Percentiles rank a stretch among this genome's conserved stretches.
These are phyloP conservation scores for Cucurbita ficifolia DNA, from an alignment of 306 rosid genomes.

Conservation along the genomic window DNA sequence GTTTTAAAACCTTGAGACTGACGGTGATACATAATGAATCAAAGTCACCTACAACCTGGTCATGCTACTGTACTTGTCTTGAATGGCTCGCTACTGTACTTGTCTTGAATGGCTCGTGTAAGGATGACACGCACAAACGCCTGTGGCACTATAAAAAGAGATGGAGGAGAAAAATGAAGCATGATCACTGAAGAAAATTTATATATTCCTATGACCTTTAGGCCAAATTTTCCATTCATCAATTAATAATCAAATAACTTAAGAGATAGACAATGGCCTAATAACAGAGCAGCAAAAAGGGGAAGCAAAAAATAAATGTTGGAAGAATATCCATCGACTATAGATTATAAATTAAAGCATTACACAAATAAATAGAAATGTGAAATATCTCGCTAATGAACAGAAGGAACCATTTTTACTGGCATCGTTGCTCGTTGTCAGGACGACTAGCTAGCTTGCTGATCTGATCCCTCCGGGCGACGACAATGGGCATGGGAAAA, in stretches of 20 bases:
- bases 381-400: neutral
- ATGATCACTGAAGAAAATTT: neutral
- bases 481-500: slow-evolving; percentile 3
- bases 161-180: neutral
- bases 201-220: slow-evolving; percentile 1
- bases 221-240: neutral
- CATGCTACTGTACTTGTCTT: no score
- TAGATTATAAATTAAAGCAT: slow-evolving; percentile 24
- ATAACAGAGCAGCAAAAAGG: slow-evolving; percentile 8
- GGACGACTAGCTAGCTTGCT: neutral
- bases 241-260: slow-evolving; percentile 3
- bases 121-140: no score
- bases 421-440: neutral
- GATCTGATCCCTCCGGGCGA: slow-evolving; percentile 28
- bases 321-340: slow-evolving; percentile 23
- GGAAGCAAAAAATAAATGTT: slow-evolving; percentile 13
- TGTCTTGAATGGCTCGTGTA: no score
- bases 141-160: no score
- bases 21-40: no score
- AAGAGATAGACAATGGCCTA: neutral
- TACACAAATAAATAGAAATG: neutral
- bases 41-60: no score
- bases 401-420: neutral
- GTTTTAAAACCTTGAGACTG: no score
- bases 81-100: no score